These are phyloP conservation scores for Plantago elongata DNA, from an alignment of 257 asterid genomes.

Conservation along the genomic window DNA sequence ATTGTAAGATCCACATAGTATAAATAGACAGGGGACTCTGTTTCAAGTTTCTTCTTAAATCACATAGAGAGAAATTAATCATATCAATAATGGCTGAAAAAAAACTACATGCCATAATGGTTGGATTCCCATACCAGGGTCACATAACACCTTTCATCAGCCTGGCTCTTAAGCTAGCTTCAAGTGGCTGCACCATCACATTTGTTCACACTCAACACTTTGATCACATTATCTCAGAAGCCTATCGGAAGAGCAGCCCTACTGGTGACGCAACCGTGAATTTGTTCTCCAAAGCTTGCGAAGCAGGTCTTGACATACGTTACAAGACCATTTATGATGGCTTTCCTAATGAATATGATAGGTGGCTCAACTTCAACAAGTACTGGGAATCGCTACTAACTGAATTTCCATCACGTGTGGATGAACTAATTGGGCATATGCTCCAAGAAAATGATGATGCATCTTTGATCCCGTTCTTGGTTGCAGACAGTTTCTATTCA, in stretches of 20 bases:
- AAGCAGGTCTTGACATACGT: conserved; percentile 40
- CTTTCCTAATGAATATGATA: conserved; percentile 33
- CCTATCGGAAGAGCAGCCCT: conserved; percentile 12
- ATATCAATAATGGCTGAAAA: conserved; percentile 11
- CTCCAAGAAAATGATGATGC: conserved; percentile 20
- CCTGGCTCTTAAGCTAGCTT: conserved; percentile 54
- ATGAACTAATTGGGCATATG: conserved; percentile 33
- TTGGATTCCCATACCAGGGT: conserved; percentile 47
- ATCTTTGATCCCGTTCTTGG: conserved; percentile 20
- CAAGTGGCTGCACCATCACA: conserved; percentile 45
- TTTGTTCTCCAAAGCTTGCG: conserved; percentile 33
- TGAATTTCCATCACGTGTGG: conserved; percentile 30
- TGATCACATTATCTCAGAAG: conserved; percentile 36
- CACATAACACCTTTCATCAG: conserved; percentile 49
- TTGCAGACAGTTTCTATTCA: conserved; percentile 34
- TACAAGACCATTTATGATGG: conserved; percentile 42
- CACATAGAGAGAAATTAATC: not conserved
- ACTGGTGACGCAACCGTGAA: not conserved
- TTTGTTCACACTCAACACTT: conserved; percentile 41
- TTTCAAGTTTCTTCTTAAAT: not conserved
- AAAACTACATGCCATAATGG: conserved; percentile 46
- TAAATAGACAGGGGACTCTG: not conserved
- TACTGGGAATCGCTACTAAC: conserved; percentile 30
- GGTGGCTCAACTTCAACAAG: conserved; percentile 26
- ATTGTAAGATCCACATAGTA: no score